Evolutionary conservation across 2,329 filamentous ascomycete genomes (phyloP).

Genomic region (Endothia cerciana): DNA sequence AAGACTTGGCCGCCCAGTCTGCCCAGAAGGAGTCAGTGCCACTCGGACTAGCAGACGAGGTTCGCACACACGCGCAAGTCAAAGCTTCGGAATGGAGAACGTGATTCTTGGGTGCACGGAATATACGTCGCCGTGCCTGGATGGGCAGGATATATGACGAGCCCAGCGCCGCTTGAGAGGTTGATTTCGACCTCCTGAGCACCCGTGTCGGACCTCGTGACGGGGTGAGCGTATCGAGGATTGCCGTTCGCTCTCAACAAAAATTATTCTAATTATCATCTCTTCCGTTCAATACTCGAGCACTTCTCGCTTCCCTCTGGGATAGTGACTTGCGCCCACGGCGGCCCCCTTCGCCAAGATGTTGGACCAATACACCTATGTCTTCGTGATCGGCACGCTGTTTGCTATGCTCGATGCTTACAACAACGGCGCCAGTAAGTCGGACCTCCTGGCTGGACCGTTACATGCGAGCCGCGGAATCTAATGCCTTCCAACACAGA

Average conservation of each 20-base stretch:
- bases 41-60: not conserved
- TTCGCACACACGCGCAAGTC: not conserved
- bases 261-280: constrained; percentile 14
- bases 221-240: not conserved
- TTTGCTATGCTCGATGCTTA: constrained; percentile 78
- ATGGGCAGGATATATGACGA: not conserved
- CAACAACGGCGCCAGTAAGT: constrained; percentile 77
- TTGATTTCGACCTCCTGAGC: constrained; percentile 5
- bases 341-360: constrained; percentile 47
- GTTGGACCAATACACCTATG: constrained; percentile 68
- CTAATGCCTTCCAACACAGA: constrained; percentile 49
- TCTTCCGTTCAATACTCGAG: not conserved
- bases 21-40: not conserved
- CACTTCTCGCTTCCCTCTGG: too few species aligned
- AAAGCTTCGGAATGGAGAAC: not conserved
- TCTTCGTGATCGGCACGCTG: constrained; percentile 75
- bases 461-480: not conserved
- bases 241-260: constrained; percentile 13
- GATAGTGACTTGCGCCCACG: not conserved
- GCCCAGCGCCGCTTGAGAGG: constrained; percentile 9
- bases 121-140: not conserved
- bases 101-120: not conserved
- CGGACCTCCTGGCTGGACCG: not conserved
- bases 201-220: not conserved
- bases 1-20: constrained; percentile 20